Evolutionary conservation across 768 basidiomycete species (phyloP), one percentile per base, ranked within the genome.

Genomic region (Pleurotus salmoneostramineus): DNA sequence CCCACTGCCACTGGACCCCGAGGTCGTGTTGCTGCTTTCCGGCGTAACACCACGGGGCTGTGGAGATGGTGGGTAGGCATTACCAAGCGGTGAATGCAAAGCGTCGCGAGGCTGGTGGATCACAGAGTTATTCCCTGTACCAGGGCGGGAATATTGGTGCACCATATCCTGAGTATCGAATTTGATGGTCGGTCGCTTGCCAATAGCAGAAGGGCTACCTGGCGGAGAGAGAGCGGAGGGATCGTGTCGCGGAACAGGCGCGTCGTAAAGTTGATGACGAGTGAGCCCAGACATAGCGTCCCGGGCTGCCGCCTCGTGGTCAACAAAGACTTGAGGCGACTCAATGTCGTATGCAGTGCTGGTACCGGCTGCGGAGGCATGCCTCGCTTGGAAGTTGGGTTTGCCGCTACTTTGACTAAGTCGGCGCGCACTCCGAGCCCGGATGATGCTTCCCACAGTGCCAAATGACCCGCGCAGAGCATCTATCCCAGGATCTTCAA

Each of bases 401-500:
- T 72, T 69, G 21, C 63, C 66, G 61, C 74, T 78, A 59, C 71
- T 77, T 65, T 80, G 81, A 61, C 80, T 85, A 69, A 79, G 68
- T 32, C 80, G 72, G 60, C 76, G 72, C 12, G 77, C 79, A 60
- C 78, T 86, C 50, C 81, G 77, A 0, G 87, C 88, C 7, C 88
- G 81, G 56, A 96, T 93, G 65, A 98, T 89, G 67, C 90, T 93
- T 14, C 97, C 95, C 44, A 98, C 77, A 0, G 95, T 82, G 3
- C 95, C 94, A 64, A 95, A 95, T 2, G 89, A 89, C 12, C 96
- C 95, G 14, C 97, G 83, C 0, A 98, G 80, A 1, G 95, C 83
- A 61, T 94, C 95, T 69, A 97, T 90, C 2, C 95, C 95, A 0
- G 96, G 95, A 63, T 98, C 93, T 69, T 98, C 94, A 15, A 85